phyloP scores from a whole-genome alignment of 1,284 basidiomycete genomes.

The Ganoderma meredithae region DNA sequence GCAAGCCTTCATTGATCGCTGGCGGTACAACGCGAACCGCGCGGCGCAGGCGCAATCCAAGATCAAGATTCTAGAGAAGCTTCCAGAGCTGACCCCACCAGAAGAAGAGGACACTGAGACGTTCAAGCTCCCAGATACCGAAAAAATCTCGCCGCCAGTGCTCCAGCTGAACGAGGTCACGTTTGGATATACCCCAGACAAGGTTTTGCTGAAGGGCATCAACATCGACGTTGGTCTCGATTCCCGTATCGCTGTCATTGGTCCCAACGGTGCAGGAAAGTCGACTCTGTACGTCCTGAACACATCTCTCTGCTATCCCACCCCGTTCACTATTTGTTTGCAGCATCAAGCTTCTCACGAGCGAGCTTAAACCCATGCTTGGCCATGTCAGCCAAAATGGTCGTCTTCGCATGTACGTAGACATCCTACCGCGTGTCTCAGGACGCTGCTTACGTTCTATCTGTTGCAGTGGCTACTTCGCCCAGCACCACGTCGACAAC shows the following conservation, averaged over 20 bases:
- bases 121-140: slow-evolving; percentile 94
- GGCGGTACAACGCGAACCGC: slow-evolving; percentile 95
- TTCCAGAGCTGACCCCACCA: slow-evolving; percentile 93
- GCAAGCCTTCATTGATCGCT: slow-evolving; percentile 97
- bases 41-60: slow-evolving; percentile 70
- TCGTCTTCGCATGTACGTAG: slow-evolving; percentile 80
- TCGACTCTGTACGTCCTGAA: slow-evolving; percentile 68
- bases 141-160: slow-evolving; percentile 97
- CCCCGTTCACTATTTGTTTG: background rate
- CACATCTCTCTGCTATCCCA: background rate
- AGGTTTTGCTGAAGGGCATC: slow-evolving; percentile 80
- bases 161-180: slow-evolving; percentile 92
- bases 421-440: background rate
- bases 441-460: background rate
- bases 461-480: slow-evolving; percentile 84
- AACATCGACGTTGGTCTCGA: slow-evolving; percentile 94
- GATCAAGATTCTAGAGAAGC: slow-evolving; percentile 98
- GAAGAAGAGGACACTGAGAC: slow-evolving; percentile 90
- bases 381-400: slow-evolving; percentile 94
- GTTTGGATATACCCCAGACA: slow-evolving; percentile 90
- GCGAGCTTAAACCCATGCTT: slow-evolving; percentile 81
- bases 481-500: slow-evolving; percentile 98
- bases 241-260: slow-evolving; percentile 91
- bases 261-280: slow-evolving; percentile 84
- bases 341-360: slow-evolving; percentile 94